Base-by-base conservation (phyloP, 202 grass and related monocot species). In the Schoenoplectus tabernaemontani region DNA sequence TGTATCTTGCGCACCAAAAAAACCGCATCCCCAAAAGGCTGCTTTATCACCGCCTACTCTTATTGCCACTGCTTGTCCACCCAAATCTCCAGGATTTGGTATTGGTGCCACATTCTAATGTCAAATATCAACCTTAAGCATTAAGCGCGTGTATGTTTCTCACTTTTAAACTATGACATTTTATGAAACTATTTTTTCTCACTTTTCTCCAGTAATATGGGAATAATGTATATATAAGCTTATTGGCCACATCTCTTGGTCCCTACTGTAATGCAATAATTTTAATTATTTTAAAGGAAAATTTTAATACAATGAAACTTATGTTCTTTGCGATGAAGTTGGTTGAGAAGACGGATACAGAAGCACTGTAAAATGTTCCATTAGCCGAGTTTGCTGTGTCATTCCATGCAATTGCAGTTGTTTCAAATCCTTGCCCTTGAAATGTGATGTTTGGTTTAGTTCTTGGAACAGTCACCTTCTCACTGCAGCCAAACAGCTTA, bases 1-100 rank as follows among this genome's bases (percentile, higher is more conserved):
- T 2, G 93, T 93, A 33, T 97, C 93, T 81, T 97, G 93, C 0
- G 93, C 91, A n/a, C 93, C 93, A 4, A 97, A 93, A 64, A 93
- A 93, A 20, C 87, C 91, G 0, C 93, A 93, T 5, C 93, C 93
- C 93, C 93, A 97, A 81, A 91, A 97, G 0, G 91, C 91, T 1
- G 91, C 87, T 43, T 90, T 83, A 80, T 97, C 91, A 8, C 83
- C 87, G 0, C 81, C 68, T 33, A 97, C 75, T 84, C 93, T 90
- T 44, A 93, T 83, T 0, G 93, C 93, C 32, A 91, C 82, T 1
- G 89, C 93, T 59, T 97, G 93, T 60, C 87, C 91, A n/a, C 86
- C 87, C 0, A 81, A 53, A 59, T 85, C 93, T 1, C 93, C 93
- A 4, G 93, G 93, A 9, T 87, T 85, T 76, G 93, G 91, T 41